phyloP scores from a whole-genome alignment of 768 basidiomycete species.

The Amanita rubescens region DNA sequence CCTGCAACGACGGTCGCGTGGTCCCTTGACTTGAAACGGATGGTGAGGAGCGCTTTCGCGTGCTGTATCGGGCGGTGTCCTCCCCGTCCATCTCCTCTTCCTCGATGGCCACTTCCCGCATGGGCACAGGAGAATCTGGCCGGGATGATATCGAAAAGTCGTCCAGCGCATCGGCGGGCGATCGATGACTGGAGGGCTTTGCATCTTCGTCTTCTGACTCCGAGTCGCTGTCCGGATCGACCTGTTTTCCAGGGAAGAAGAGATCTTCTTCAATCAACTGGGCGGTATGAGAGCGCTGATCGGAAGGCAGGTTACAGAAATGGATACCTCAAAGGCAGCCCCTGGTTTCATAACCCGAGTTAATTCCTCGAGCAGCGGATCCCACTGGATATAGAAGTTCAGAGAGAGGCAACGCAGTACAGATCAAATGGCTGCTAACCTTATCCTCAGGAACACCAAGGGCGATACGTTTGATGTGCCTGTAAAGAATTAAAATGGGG shows the following conservation, averaged over 20 bases:
- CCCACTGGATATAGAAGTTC: slow-evolving; percentile 42
- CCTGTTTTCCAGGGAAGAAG: slow-evolving; percentile 53
- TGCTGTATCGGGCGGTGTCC: neutral
- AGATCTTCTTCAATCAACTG: slow-evolving; percentile 72
- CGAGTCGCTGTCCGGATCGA: slow-evolving; percentile 27
- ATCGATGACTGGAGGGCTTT: slow-evolving; percentile 7
- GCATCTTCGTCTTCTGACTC: slow-evolving; percentile 20
- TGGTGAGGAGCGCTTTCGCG: neutral
- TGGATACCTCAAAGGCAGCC: slow-evolving; percentile 55
- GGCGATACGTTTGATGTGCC: slow-evolving; percentile 64
- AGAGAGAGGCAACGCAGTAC: neutral
- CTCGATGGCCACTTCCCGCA: slow-evolving; percentile 12
- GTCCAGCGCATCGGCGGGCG: neutral
- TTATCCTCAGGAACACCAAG: slow-evolving; percentile 73
- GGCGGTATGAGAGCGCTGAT: neutral
- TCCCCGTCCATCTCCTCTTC: slow-evolving; percentile 16
- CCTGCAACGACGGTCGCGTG: slow-evolving; percentile 7
- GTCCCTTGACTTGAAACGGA: neutral
- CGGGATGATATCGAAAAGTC: slow-evolving; percentile 15
- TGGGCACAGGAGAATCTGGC: slow-evolving; percentile 16
- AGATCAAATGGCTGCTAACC: slow-evolving; percentile 28
- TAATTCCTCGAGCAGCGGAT: slow-evolving; percentile 59
- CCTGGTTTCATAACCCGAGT: slow-evolving; percentile 67
- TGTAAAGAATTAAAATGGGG: slow-evolving; percentile 18
- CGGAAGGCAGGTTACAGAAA: neutral